These are phyloP conservation scores for Saccharomyces hybrid DNA, from an alignment of 1,139 yeast genomes.

Conservation along the genomic window DNA sequence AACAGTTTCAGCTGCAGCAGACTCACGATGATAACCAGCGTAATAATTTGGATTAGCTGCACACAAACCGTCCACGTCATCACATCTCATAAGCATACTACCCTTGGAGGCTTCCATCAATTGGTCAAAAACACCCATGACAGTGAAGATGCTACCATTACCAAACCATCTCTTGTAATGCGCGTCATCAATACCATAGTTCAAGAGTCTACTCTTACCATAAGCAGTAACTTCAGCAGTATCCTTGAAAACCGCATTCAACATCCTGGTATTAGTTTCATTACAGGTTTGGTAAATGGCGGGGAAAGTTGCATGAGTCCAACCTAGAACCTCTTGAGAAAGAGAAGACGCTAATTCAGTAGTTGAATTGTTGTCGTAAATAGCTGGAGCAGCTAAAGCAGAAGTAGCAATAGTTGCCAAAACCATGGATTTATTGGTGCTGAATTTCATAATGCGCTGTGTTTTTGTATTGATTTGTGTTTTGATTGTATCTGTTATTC, in stretches of 20 bases:
- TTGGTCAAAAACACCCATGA: constrained; percentile 32
- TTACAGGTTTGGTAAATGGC: constrained; percentile 11
- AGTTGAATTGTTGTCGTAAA: neutral
- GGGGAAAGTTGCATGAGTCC: constrained; percentile 10
- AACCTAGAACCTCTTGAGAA: constrained; percentile 4
- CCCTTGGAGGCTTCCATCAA: constrained; percentile 31
- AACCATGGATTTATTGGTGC: neutral
- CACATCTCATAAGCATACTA: constrained; percentile 33
- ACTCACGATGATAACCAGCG: constrained; percentile 37
- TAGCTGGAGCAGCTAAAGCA: neutral
- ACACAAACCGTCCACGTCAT: constrained; percentile 35
- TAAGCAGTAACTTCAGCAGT: constrained; percentile 22
- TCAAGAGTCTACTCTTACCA: constrained; percentile 27
- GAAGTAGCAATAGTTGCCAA: neutral
- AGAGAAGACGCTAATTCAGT: constrained; percentile 1
- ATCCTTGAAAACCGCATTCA: constrained; percentile 17
- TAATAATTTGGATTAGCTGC: constrained; percentile 27
- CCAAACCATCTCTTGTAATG: constrained; percentile 33
- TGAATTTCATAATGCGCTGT: neutral
- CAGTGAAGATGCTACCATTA: constrained; percentile 31
- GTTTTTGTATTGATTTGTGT: neutral
- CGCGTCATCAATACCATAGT: constrained; percentile 24
- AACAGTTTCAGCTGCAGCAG: constrained; percentile 33
- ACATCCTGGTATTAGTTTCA: constrained; percentile 10
- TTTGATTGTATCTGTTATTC: neutral